These are phyloP conservation scores for Naganishia kalamii DNA, from an alignment of 768 basidiomycete species.

Conservation along the genomic window DNA sequence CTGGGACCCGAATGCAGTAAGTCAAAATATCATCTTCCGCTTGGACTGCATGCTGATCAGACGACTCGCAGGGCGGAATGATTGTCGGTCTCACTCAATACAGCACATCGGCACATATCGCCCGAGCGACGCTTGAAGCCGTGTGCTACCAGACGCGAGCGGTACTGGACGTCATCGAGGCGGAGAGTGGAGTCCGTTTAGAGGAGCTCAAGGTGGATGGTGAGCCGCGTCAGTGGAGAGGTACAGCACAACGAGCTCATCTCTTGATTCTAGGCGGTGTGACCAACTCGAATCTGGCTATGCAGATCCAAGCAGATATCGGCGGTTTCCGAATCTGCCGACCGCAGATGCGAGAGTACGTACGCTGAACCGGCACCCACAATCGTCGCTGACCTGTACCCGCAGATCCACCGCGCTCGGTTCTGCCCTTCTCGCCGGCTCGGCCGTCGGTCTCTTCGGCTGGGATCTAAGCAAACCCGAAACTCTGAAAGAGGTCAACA, in stretches of 20 bases:
- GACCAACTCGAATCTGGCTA: constrained; percentile 82
- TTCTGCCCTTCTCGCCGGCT: constrained; percentile 84
- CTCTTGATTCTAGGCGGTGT: constrained; percentile 54
- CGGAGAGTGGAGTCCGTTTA: constrained; percentile 70
- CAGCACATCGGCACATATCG: constrained; percentile 70
- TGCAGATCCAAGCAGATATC: constrained; percentile 51
- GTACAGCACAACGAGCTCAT: background rate
- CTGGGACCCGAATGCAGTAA: constrained; percentile 83
- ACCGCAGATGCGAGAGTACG: constrained; percentile 93
- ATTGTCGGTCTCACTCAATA: constrained; percentile 44
- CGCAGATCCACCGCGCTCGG: constrained; percentile 86
- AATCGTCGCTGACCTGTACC: background rate
- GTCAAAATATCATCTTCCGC: background rate
- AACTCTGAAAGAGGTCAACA: constrained; percentile 79
- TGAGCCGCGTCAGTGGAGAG: constrained; percentile 22
- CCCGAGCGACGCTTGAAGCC: constrained; percentile 89
- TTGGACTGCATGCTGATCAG: background rate
- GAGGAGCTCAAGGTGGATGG: constrained; percentile 91
- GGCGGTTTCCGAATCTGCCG: constrained; percentile 87
- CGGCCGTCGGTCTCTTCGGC: constrained; percentile 77
- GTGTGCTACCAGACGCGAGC: constrained; percentile 94
- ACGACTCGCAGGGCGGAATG: constrained; percentile 25
- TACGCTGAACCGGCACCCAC: constrained; percentile 23
- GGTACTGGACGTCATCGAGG: constrained; percentile 88
- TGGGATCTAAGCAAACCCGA: constrained; percentile 83